Percentiles rank a stretch among this genome's conserved stretches.
These are phyloP conservation scores for Phyllosticta citribraziliensis DNA, from an alignment of 2,329 filamentous ascomycete genomes.

Conservation along the genomic window DNA sequence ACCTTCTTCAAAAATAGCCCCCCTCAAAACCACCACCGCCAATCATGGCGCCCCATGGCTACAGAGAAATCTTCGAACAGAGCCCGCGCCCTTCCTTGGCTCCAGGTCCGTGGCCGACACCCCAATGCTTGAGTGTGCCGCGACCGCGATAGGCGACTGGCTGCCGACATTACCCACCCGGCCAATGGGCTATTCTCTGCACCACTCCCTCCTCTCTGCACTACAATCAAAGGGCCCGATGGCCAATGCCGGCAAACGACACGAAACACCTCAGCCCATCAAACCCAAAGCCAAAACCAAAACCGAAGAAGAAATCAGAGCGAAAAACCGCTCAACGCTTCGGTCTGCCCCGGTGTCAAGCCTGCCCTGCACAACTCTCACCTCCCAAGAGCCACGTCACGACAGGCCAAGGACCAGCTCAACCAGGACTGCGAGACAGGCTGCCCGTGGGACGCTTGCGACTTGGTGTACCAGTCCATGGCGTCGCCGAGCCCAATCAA, in stretches of 20 bases:
- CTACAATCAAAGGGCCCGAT: not conserved
- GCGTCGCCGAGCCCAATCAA: not conserved
- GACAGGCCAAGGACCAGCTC: not conserved
- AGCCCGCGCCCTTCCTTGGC: not conserved
- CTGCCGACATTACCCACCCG: not conserved
- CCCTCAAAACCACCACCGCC: not conserved
- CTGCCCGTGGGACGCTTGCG: not conserved
- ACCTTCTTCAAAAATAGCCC: not conserved
- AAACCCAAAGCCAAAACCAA: not conserved
- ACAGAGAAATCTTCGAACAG: not conserved
- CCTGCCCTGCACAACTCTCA: not conserved
- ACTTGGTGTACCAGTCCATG: not conserved
- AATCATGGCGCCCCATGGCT: not conserved
- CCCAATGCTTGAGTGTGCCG: not conserved
- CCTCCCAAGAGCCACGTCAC: not conserved
- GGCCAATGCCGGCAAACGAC: not conserved
- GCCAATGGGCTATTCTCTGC: not conserved
- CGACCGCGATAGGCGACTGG: not conserved
- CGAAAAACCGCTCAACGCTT: not conserved
- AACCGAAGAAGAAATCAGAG: not conserved
- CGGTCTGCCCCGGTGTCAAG: not conserved
- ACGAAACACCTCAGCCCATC: not conserved
- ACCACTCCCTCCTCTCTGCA: not conserved
- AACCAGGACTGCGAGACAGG: not conserved
- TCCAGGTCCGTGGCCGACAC: not conserved